Evolutionary conservation across 1,284 basidiomycete species (phyloP).

Genomic region (Puccinia polysora): DNA sequence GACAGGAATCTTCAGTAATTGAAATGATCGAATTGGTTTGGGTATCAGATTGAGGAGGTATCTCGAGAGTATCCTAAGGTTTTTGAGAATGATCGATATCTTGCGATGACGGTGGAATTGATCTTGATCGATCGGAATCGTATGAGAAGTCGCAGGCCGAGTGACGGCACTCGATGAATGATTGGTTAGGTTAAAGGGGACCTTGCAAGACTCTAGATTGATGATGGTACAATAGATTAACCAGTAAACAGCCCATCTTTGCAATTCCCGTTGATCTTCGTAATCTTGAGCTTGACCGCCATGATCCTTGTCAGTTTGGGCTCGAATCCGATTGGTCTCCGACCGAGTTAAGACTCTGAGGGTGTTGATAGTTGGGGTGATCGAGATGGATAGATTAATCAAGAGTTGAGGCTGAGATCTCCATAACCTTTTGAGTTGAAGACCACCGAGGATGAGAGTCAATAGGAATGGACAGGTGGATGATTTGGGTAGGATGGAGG

Average conservation of each 20-base stretch:
- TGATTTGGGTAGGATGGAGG: constrained; percentile 15
- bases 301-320: not conserved
- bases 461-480: constrained; percentile 19
- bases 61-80: not conserved
- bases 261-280: constrained; percentile 5
- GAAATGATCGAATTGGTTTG: not conserved
- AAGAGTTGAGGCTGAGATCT: constrained; percentile 15
- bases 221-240: constrained; percentile 17
- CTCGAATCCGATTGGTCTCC: not conserved
- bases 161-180: constrained; percentile 8
- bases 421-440: constrained; percentile 23
- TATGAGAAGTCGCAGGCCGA: constrained; percentile 15
- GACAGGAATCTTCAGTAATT: not conserved
- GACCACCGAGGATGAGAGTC: not conserved
- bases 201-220: constrained; percentile 4
- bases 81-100: not conserved
- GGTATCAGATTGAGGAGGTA: not conserved
- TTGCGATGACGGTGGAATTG: not conserved
- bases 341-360: constrained; percentile 7
- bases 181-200: not conserved
- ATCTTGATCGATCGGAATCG: too few species aligned
- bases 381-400: constrained; percentile 9
- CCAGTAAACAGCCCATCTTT: constrained; percentile 28
- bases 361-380: constrained; percentile 12
- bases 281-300: not conserved